Conservation (phyloP, 306 rosid species). For the Alnus glutinosa region DNA sequence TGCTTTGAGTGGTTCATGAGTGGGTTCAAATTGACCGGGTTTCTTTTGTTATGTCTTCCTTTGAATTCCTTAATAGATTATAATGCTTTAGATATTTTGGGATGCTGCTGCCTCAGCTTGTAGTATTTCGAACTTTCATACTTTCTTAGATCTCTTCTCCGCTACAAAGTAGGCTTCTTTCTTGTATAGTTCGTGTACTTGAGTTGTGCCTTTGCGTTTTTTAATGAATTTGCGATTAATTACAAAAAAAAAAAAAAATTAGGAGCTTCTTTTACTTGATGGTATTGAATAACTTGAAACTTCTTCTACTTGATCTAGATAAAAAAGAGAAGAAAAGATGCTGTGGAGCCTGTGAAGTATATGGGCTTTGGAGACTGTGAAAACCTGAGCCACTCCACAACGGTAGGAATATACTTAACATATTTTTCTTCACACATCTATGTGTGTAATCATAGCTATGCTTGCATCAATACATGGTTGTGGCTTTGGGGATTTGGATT, state of each 20-base stretch:
- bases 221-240: no score
- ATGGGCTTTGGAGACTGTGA: constrained; percentile 98
- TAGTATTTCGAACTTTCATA: no score
- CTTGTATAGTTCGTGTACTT: no score
- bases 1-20: not conserved
- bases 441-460: not conserved
- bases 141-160: no score
- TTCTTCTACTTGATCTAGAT: constrained; percentile 45
- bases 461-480: constrained; percentile 18
- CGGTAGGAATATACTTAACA: constrained; percentile 49
- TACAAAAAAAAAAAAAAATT: not conserved
- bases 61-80: constrained; percentile 21
- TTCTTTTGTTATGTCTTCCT: constrained; percentile 10
- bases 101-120: no score
- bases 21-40: constrained; percentile 18
- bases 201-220: no score
- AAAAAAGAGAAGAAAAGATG: constrained; percentile 79
- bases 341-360: constrained; percentile 81
- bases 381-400: constrained; percentile 86
- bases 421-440: constrained; percentile 6
- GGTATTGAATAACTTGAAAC: constrained; percentile 15
- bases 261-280: constrained; percentile 25
- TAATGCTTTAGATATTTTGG: constrained; percentile 4
- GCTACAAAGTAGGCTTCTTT: no score
- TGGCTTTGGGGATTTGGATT: constrained; percentile 29